A percentile compares a stretch with the other conserved stretches of the same genome.
Evolutionary conservation across 106 monocot genomes (phyloP).

Genomic region (Cymbidium sinense): DNA sequence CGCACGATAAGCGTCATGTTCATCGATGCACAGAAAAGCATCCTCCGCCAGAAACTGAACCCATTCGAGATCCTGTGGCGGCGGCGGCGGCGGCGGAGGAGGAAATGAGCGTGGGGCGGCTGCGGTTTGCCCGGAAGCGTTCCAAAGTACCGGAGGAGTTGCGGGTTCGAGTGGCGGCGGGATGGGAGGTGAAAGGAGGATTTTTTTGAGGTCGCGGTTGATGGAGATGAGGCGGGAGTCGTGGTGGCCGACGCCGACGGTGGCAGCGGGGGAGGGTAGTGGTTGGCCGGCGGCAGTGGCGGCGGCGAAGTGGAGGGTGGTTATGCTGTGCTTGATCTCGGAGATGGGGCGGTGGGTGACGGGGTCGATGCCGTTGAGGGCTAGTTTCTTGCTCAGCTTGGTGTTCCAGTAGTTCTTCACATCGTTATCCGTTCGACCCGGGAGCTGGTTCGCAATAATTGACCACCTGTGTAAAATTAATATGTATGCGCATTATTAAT

Average conservation of each 20-base stretch:
- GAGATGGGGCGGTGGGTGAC: constrained; percentile 93
- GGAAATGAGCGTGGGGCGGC: not conserved
- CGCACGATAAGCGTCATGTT: not conserved
- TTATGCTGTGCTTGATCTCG: constrained; percentile 52
- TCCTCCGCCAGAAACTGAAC: constrained; percentile 44
- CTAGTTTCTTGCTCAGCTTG: constrained; percentile 82
- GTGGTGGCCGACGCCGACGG: not conserved
- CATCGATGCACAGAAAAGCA: constrained; percentile 1
- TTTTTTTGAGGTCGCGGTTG: constrained; percentile 34
- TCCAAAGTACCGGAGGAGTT: constrained; percentile 4
- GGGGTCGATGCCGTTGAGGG: constrained; percentile 81
- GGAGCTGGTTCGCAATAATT: constrained; percentile 72
- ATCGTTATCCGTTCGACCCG: constrained; percentile 77
- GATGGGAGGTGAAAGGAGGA: constrained; percentile 12
- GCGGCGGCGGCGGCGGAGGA: not conserved
- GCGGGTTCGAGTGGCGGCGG: not conserved
- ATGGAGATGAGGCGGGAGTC: constrained; percentile 11
- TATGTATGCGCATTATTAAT: no score
- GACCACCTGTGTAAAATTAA: constrained; percentile 57
- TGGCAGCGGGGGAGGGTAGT: not conserved
- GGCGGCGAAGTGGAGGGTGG: constrained; percentile 16
- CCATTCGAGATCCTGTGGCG: constrained; percentile 31
- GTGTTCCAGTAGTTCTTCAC: constrained; percentile 90
- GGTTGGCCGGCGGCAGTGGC: not conserved
- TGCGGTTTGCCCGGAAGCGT: not conserved